phyloP scores from a whole-genome alignment of 345 rosid genomes.

The Salix purpurea region DNA sequence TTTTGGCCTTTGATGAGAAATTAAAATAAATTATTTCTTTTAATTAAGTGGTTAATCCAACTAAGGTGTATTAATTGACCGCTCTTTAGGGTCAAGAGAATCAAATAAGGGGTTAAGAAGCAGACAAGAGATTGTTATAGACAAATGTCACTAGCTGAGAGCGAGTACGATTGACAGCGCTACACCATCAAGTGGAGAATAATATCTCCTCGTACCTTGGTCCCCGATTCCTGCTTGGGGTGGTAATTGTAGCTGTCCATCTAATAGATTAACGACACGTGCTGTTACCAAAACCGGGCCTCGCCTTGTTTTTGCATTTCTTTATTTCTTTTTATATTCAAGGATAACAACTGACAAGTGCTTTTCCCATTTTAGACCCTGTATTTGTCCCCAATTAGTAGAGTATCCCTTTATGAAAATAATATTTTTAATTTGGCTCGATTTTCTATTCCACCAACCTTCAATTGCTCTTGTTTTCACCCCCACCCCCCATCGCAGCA shows the following conservation, averaged over 20 bases:
- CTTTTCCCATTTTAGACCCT: neutral
- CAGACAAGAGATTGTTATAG: neutral
- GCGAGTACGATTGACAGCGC: neutral
- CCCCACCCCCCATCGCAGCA: too few species aligned
- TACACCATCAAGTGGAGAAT: neutral
- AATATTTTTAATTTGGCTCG: too few species aligned
- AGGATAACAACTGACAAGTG: neutral
- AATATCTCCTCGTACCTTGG: conserved; percentile 16
- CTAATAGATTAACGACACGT: conserved; percentile 28
- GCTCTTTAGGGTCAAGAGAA: neutral
- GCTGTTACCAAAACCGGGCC: neutral
- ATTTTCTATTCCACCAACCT: too few species aligned
- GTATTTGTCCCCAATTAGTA: neutral
- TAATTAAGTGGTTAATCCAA: neutral
- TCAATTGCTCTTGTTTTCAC: too few species aligned
- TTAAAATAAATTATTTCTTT: neutral
- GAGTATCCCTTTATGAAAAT: neutral
- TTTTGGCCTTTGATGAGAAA: neutral
- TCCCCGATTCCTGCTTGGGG: conserved; percentile 20
- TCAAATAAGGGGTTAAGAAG: neutral
- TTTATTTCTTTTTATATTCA: neutral
- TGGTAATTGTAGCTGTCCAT: neutral
- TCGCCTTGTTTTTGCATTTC: neutral
- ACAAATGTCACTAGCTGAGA: neutral
- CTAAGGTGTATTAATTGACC: neutral